Percentiles rank a stretch among this genome's conserved stretches.
Evolutionary conservation across 2,329 filamentous ascomycete genomes (phyloP).

Genomic region (Colletotrichum musicola): DNA sequence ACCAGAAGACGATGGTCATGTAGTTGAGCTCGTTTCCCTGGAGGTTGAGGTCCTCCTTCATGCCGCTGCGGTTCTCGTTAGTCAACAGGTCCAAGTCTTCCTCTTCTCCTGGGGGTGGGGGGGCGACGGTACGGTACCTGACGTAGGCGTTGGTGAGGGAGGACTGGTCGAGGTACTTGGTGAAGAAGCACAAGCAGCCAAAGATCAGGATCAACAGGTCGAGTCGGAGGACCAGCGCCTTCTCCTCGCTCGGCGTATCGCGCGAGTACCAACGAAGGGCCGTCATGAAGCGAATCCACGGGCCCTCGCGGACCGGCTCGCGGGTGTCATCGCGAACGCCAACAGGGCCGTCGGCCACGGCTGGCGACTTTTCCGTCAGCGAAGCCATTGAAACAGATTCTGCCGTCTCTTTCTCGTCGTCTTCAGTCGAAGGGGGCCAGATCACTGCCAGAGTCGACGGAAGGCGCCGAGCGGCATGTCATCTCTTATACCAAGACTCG

Average conservation of each 20-base stretch:
- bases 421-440: background rate
- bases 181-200: conserved; percentile 55
- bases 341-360: conserved; percentile 13
- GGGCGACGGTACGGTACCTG: conserved; percentile 45
- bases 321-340: conserved; percentile 9
- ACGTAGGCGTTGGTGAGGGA: conserved; percentile 54
- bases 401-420: background rate
- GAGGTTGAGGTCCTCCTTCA: conserved; percentile 51
- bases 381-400: conserved; percentile 11
- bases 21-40: conserved; percentile 51
- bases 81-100: background rate
- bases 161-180: conserved; percentile 54
- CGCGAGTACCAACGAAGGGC: conserved; percentile 49
- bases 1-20: conserved; percentile 49
- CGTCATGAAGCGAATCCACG: conserved; percentile 47
- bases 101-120: background rate
- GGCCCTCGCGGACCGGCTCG: conserved; percentile 8
- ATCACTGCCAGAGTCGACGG: no score
- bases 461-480: no score
- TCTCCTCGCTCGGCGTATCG: conserved; percentile 49
- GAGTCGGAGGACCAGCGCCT: conserved; percentile 51
- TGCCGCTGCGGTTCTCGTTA: conserved; percentile 46
- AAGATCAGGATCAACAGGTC: conserved; percentile 53
- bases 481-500: background rate
- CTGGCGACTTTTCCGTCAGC: conserved; percentile 27